Evolutionary conservation across 2,329 filamentous ascomycete genomes (phyloP).

Genomic region (Fusarium oxysporum): DNA sequence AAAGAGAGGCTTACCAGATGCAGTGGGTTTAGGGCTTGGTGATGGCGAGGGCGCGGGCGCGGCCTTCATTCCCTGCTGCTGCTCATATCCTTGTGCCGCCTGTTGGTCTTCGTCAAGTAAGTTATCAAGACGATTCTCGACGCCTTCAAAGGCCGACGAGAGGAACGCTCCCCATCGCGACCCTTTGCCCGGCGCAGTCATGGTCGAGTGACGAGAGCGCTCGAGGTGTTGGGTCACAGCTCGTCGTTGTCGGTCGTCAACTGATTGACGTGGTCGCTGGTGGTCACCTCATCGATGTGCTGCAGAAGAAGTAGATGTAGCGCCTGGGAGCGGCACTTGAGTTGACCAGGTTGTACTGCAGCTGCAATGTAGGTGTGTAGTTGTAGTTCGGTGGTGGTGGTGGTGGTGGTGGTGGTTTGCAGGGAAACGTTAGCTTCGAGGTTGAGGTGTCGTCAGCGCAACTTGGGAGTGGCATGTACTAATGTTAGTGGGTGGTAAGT

Average conservation of each 20-base stretch:
- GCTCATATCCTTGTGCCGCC: conserved; percentile 28
- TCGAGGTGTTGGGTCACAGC: conserved; percentile 13
- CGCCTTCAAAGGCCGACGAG: conserved; percentile 89
- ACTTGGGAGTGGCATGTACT: conserved; percentile 22
- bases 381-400: conserved; percentile 7
- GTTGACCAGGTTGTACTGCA: neutral
- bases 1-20: conserved; percentile 5
- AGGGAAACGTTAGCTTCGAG: conserved; percentile 23
- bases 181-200: conserved; percentile 62
- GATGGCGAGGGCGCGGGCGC: conserved; percentile 44
- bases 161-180: conserved; percentile 84
- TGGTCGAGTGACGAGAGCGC: conserved; percentile 50
- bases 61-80: conserved; percentile 37
- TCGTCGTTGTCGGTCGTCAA: conserved; percentile 32
- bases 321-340: neutral
- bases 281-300: conserved; percentile 38
- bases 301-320: neutral
- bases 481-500: conserved; percentile 20
- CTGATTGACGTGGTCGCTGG: conserved; percentile 34
- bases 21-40: conserved; percentile 44
- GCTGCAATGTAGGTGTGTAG: neutral
- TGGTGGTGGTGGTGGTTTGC: conserved; percentile 5
- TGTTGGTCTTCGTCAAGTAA: conserved; percentile 80
- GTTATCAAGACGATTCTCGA: conserved; percentile 92
- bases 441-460: conserved; percentile 37